Conservation (phyloP, 1,284 basidiomycete genomes). For the Leccinum angustisporum region DNA sequence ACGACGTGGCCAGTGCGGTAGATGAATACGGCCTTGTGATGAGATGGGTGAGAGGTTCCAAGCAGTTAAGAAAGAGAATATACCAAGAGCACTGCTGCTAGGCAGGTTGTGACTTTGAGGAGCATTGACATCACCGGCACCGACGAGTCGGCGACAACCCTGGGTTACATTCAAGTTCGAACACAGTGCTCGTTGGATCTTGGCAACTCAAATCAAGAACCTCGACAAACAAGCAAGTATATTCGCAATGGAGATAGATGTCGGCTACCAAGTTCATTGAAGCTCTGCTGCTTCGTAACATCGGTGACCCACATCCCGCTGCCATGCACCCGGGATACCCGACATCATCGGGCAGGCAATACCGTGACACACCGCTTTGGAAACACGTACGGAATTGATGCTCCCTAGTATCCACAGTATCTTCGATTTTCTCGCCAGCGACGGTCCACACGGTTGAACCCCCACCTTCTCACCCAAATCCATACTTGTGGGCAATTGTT, state of each 20-base stretch:
- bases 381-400: too few relatives aligned
- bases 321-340: too few relatives aligned
- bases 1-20: slow-evolving; percentile 45
- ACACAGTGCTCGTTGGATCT: too few relatives aligned
- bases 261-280: neutral
- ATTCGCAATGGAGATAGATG: too few relatives aligned
- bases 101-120: slow-evolving; percentile 4
- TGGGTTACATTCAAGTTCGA: neutral
- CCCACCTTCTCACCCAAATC: slow-evolving; percentile 4
- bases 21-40: slow-evolving; percentile 18
- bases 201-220: too few relatives aligned
- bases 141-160: too few relatives aligned
- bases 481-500: neutral
- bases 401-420: too few relatives aligned
- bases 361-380: neutral
- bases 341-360: neutral
- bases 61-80: neutral
- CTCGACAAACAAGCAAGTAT: too few relatives aligned
- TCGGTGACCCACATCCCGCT: too few relatives aligned
- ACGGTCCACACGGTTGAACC: neutral
- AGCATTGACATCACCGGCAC: too few relatives aligned
- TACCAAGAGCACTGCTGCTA: slow-evolving; percentile 23
- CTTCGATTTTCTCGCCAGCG: neutral
- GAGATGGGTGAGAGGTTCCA: neutral
- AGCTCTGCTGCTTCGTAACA: neutral